Evolutionary conservation across 2,329 filamentous ascomycete genomes (phyloP).

Genomic region (Fusarium penzigii): DNA sequence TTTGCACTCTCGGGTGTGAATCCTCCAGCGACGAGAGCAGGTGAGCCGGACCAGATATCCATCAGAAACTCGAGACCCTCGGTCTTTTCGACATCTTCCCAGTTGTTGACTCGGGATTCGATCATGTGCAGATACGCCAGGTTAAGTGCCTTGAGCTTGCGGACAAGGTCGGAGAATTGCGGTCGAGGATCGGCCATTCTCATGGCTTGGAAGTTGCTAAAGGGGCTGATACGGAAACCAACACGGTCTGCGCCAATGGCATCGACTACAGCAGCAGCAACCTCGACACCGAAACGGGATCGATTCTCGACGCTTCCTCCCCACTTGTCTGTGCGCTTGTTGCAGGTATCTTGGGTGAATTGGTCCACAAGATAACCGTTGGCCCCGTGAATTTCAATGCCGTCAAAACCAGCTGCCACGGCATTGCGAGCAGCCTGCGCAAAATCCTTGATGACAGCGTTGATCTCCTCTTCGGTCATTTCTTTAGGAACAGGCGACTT

Average conservation of each 20-base stretch:
- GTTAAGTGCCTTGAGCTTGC: conserved; percentile 50
- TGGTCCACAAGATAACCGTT: conserved; percentile 67
- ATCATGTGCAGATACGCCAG: conserved; percentile 64
- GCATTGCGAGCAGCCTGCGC: conserved; percentile 56
- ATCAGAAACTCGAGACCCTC: conserved; percentile 34
- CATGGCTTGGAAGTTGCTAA: conserved; percentile 63
- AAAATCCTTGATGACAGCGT: conserved; percentile 61
- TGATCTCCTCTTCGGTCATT: conserved; percentile 66
- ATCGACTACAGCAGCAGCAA: conserved; percentile 41
- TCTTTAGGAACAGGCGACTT: conserved; percentile 11
- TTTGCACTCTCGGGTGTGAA: conserved; percentile 29
- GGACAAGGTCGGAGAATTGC: conserved; percentile 61
- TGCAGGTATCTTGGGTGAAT: conserved; percentile 56
- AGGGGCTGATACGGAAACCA: conserved; percentile 61
- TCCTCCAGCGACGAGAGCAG: conserved; percentile 37
- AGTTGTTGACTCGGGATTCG: conserved; percentile 54
- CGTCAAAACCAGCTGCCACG: conserved; percentile 67
- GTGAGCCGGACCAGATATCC: conserved; percentile 29
- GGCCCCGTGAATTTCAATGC: conserved; percentile 60
- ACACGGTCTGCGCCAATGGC: conserved; percentile 52
- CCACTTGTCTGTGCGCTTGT: conserved; percentile 54
- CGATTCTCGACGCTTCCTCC: conserved; percentile 57
- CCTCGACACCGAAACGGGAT: conserved; percentile 50
- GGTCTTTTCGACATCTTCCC: conserved; percentile 39
- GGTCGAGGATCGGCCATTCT: conserved; percentile 58